Evolutionary conservation across 768 basidiomycete genomes (phyloP), one percentile per base, ranked within the genome.

Genomic region (Boletellus emodensis): DNA sequence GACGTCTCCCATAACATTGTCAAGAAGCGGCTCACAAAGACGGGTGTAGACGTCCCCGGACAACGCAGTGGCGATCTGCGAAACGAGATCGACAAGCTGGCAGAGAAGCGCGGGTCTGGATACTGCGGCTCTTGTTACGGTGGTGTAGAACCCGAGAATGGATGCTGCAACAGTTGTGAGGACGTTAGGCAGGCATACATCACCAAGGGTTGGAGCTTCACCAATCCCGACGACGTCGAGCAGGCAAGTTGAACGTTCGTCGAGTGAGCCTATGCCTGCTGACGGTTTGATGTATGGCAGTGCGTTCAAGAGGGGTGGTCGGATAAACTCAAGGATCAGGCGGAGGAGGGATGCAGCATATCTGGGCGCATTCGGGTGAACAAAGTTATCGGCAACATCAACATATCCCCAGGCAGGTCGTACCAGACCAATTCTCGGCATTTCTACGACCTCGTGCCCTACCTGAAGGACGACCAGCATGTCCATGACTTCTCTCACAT

Each of bases 41-140:
- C 71, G 3, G 91, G 93, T 3, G 61, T 62, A 4, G 67, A 72
- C n/a, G 78, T 96, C 24, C 73, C 81, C 24, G 77, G 77, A 53
- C 72, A 78, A 13, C 65, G 73, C 49, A 76, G 65, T 53, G 73
- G 76, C 41, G 90, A 91, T 37, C 76, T 97, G 20, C 78, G 83
- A 54, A 96, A 92, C 54, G 95, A 99, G 48, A 70, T 94, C 3
- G 94, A 97, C 69, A 85, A 82, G 67, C 69, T 90, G 58, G 83
- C 81, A 55, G 74, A 82, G 51, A 71, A 75, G 64, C 76, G 82
- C 65, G 69, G 78, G 43, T 69, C 71, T 1, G 77, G 75, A 51
- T 94, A 92, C 65, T 98, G 95, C 71, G 96, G 96, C 4, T 95
- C 93, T 6, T 99, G 96, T 71, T 99, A 90, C 58, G 96, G 96